Evolutionary conservation across 345 rosid genomes (phyloP), one percentile per base, ranked within the genome.

Genomic region (Linum lewisii): DNA sequence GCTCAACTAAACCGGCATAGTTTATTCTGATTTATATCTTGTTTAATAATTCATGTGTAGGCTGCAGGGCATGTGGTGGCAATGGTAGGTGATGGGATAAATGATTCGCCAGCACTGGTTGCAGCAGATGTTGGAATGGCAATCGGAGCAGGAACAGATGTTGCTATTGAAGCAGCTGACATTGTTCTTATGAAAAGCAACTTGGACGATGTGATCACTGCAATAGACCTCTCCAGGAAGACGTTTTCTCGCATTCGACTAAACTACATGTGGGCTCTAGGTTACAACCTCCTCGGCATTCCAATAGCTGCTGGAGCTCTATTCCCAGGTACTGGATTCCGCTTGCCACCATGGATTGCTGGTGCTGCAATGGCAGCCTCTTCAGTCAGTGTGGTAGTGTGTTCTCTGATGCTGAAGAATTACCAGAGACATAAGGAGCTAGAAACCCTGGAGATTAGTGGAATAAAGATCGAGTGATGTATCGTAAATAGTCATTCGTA

Each of bases 311-410:
- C 93, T 0, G 98, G 98, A 6, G 84, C 77, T 15, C 84, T 92
- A 42, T 92, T 79, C 63, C 98, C 96, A 0, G 61, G 63, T 0
- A 81, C 80, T 0, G 62, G 82, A 32, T 84, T 86, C 69, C 86
- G 96, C 45, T 72, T 92, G 50, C 96, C 98, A 0, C 98, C 98
- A 0, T 92, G 98, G 98, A 83, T 92, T 4, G 98, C 98, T 1
- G 98, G 96, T 10, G 98, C 95, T 4, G 95, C 96, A 51, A 92
- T 92, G 98, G 96, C 98, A 15, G 90, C 98, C 2, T 92, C 98
- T 38, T 92, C 98, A 0, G 96, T 92, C 51, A 88, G 96, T 36
- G 97, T 92, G 4, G 97, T 92, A 26, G 81, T 95, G 61, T 86
- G 95, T 72, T 92, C 97, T 32, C 87, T 88, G 57, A 62, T 88